These are phyloP conservation scores for Ophiostoma populinum DNA, from an alignment of 2,329 filamentous ascomycete genomes.

Conservation along the genomic window DNA sequence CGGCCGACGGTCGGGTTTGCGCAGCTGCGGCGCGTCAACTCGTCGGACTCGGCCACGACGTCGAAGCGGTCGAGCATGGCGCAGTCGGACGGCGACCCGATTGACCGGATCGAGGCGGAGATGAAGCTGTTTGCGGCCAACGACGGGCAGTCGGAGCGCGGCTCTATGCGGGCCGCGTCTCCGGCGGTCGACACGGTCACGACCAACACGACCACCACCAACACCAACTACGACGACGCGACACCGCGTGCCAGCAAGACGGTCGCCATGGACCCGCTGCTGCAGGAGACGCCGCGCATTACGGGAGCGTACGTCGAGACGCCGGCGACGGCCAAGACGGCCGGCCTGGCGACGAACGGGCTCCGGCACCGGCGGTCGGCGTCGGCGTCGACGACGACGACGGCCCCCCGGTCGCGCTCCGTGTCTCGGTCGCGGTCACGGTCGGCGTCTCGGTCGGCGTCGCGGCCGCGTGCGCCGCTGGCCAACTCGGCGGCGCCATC, in stretches of 20 bases:
- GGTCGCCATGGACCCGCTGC: constrained; percentile 22
- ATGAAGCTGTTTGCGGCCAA: constrained; percentile 36
- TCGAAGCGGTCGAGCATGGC: constrained; percentile 29
- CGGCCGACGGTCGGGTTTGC: constrained; percentile 27
- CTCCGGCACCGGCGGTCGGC: constrained; percentile 10
- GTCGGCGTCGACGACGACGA: too few relatives aligned
- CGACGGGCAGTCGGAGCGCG: constrained; percentile 38
- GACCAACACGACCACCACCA: too few relatives aligned
- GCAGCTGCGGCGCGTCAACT: constrained; percentile 25
- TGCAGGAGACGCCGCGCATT: constrained; percentile 35
- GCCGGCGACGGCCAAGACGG: constrained; percentile 28
- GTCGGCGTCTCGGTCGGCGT: constrained; percentile 24
- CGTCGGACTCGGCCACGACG: constrained; percentile 29
- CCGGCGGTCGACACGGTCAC: constrained; percentile 15
- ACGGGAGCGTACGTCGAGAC: constrained; percentile 41
- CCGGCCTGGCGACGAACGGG: constrained; percentile 13
- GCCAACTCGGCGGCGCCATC: constrained; percentile 36
- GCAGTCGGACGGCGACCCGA: constrained; percentile 35
- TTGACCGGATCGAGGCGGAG: constrained; percentile 38
- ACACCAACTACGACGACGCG: constrained; percentile 4
- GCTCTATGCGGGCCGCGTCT: constrained; percentile 34
- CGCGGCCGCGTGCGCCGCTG: constrained; percentile 28
- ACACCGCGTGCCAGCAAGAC: constrained; percentile 29
- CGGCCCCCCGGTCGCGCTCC: not conserved
- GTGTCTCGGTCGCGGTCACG: constrained; percentile 14